Conservation (phyloP, 1,139 yeast genomes). For the Groenewaldozyma sp. region DNA sequence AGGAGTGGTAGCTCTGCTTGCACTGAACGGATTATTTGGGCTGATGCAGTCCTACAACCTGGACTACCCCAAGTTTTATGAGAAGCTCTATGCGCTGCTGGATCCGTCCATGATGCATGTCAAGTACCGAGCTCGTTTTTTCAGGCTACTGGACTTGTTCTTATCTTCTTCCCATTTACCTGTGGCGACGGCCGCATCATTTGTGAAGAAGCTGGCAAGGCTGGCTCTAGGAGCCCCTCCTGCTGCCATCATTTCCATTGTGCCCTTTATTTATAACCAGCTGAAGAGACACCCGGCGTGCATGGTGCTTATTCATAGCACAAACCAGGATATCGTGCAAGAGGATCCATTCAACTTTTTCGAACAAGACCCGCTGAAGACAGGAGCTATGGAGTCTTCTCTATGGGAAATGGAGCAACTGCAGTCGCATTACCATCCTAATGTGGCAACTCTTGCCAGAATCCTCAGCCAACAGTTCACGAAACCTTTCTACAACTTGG, state of each 20-base stretch:
- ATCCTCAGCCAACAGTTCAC: constrained; percentile 84
- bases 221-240: constrained; percentile 77
- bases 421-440: constrained; percentile 89
- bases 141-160: constrained; percentile 79
- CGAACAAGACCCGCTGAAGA: constrained; percentile 65
- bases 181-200: constrained; percentile 75
- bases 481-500: constrained; percentile 79
- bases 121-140: constrained; percentile 75
- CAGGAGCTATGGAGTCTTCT: constrained; percentile 76
- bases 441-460: constrained; percentile 83
- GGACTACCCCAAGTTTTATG: constrained; percentile 87
- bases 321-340: constrained; percentile 31
- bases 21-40: constrained; percentile 81
- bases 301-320: constrained; percentile 75
- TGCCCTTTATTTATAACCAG: constrained; percentile 88
- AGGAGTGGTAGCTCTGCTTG: constrained; percentile 64
- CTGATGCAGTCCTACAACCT: constrained; percentile 74
- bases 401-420: constrained; percentile 85
- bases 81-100: constrained; percentile 70
- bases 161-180: constrained; percentile 84
- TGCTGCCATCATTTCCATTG: constrained; percentile 73
- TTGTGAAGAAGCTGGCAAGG: constrained; percentile 73
- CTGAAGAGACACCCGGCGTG: constrained; percentile 88
- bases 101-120: constrained; percentile 67
- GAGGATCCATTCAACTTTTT: constrained; percentile 57